Evolutionary conservation across 768 basidiomycete species (phyloP), one percentile per base, ranked within the genome.

Genomic region (Suillus brevipes): DNA sequence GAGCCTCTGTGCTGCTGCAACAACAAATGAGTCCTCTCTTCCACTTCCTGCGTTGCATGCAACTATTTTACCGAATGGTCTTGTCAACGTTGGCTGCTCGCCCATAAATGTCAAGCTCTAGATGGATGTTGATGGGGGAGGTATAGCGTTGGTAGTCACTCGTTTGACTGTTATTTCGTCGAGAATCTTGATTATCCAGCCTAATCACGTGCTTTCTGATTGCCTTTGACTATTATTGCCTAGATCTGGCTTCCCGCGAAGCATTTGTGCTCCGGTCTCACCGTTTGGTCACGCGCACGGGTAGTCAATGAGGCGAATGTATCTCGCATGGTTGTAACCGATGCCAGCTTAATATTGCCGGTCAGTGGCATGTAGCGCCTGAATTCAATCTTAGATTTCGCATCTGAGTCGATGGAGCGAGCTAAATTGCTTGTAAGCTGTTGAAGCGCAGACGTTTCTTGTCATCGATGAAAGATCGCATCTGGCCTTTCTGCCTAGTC

Each of bases 1-100:
- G 56, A 65, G 50, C 61, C 70, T 5, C 72, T 74, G 23, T 75
- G 74, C 68, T 73, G 74, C 69, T 62, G 63, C 50, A 64, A 73
- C 67, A 74, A 70, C 64, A 57, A 34, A 59, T 52, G 69, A 36
- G 71, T 71, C 25, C 12, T 25, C 47, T 13, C 12, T 49, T 5
- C 23, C 23, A 13, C 47, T 23, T 49, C 23, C 23, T 49, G 12
- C 23, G n/a, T 13, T 36, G 20, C 4, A 36, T 31, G 12, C 28
- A 9, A 38, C 37, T 38, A 34, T 36, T 23, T 10, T 49, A 2
- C 36, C 60, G 47, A 64, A 64, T 25, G 64, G 49, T 1, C 31
- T 60, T 25, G 34, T 64, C 34, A 64, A 64, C 36, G 14, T 53
- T 23, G 49, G 59, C 16, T 60, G 64, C 64, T 34, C 28, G n/a